Conservation (phyloP, 2,329 filamentous ascomycete genomes). For the Aspergillus ruber region DNA sequence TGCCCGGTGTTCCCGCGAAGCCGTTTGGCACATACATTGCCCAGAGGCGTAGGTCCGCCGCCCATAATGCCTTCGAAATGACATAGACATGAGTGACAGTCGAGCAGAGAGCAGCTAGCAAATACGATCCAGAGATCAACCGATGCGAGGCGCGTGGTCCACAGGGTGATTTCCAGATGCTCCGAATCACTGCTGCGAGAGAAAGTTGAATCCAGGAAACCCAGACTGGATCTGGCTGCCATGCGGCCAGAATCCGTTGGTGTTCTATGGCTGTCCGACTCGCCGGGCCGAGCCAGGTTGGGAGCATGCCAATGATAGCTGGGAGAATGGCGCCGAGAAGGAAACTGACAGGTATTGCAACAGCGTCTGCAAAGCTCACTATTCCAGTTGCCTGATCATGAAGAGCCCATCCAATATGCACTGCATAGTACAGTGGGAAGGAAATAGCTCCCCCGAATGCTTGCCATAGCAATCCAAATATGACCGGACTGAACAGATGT, state of each 20-base stretch:
- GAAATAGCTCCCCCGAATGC: background rate
- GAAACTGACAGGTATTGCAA: background rate
- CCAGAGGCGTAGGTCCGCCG: background rate
- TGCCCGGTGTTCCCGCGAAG: background rate
- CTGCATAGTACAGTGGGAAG: background rate
- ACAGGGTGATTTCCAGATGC: background rate
- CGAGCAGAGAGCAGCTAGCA: background rate
- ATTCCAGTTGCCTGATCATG: too few species aligned
- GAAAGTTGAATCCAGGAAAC: background rate
- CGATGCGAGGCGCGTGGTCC: background rate
- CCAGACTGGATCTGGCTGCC: background rate
- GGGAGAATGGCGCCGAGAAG: background rate
- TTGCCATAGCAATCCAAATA: background rate
- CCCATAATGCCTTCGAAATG: background rate
- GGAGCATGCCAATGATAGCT: background rate
- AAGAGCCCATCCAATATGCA: background rate
- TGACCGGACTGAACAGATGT: background rate
- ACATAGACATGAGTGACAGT: background rate
- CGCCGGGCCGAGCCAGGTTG: background rate
- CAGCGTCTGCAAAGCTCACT: too few species aligned
- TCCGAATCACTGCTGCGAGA: background rate
- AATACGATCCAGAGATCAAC: background rate
- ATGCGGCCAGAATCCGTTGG: background rate
- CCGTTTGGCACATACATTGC: background rate
- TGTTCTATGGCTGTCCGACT: background rate